Conservation (phyloP, 176 grass and related monocot species). For the Dendrocalamus sinicus region DNA sequence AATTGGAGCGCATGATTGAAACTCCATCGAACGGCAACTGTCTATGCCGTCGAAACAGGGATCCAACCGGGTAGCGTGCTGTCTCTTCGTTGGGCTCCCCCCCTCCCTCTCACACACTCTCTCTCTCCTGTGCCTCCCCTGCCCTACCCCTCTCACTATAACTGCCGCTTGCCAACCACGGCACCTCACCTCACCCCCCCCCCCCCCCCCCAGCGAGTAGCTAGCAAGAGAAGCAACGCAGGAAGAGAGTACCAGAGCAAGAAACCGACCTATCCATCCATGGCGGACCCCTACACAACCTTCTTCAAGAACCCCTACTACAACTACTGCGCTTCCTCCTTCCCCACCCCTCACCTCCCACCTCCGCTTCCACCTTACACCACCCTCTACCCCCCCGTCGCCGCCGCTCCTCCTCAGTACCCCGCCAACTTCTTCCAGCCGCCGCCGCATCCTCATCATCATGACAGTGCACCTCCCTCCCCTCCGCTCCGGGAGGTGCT, state of each 20-base stretch:
- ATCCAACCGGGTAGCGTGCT: no score
- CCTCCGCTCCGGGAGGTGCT: constrained; percentile 85
- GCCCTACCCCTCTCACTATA: constrained; percentile 46
- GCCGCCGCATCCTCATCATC: background rate
- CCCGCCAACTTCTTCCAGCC: constrained; percentile 41
- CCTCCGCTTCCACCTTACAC: constrained; percentile 35
- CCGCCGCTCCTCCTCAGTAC: constrained; percentile 29
- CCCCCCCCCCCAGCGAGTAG: constrained; percentile 35
- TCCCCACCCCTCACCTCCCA: constrained; percentile 24
- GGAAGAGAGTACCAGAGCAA: constrained; percentile 1
- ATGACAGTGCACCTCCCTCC: constrained; percentile 50
- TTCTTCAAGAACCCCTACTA: constrained; percentile 73
- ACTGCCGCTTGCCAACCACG: constrained; percentile 60
- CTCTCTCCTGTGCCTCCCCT: background rate
- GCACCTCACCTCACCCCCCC: constrained; percentile 41
- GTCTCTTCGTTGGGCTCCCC: background rate
- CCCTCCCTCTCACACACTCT: constrained; percentile 4
- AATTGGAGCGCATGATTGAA: no score
- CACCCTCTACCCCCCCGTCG: constrained; percentile 24
- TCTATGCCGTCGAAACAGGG: no score
- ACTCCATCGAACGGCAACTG: no score
- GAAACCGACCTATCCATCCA: constrained; percentile 51
- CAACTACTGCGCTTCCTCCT: constrained; percentile 53
- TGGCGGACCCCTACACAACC: constrained; percentile 91
- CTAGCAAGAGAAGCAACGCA: constrained; percentile 49